Percentiles rank a stretch among this genome's conserved stretches.
phyloP scores from a whole-genome alignment of 2,329 filamentous ascomycete genomes.

The Canariomyces notabilis region DNA sequence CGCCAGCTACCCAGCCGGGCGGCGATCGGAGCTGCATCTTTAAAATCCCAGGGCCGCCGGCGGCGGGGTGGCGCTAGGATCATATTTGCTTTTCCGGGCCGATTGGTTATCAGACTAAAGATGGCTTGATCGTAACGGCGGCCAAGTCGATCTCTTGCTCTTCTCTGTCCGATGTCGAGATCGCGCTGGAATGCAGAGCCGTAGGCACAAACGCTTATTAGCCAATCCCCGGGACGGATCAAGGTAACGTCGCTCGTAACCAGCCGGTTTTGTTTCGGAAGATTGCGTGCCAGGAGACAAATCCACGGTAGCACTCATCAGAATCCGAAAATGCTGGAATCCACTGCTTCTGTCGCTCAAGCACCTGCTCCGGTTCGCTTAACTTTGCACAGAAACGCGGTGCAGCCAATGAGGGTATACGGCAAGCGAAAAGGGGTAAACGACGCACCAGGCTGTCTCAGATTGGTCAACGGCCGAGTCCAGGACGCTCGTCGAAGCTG shows the following conservation, averaged over 20 bases:
- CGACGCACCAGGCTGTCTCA: not conserved
- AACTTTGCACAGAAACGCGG: conserved; percentile 10
- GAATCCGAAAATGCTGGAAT: conserved; percentile 5
- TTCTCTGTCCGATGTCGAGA: too few relatives aligned
- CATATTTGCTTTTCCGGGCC: too few relatives aligned
- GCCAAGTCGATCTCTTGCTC: too few relatives aligned
- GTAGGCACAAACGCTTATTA: too few relatives aligned
- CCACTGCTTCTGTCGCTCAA: not conserved
- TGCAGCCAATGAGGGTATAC: conserved; percentile 18
- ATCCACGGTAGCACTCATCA: conserved; percentile 17
- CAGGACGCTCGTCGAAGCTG: not conserved
- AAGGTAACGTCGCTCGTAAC: too few relatives aligned
- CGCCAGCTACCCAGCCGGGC: conserved; percentile 18
- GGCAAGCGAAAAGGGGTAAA: conserved; percentile 20
- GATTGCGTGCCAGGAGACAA: not conserved
- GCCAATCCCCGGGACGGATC: not conserved
- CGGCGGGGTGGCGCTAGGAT: too few relatives aligned
- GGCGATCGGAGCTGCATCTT: conserved; percentile 14
- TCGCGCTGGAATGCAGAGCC: too few relatives aligned
- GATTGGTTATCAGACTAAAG: too few relatives aligned
- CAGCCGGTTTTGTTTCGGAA: conserved; percentile 3
- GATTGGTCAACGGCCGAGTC: conserved; percentile 2
- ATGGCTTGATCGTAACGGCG: too few relatives aligned
- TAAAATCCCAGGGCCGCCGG: too few relatives aligned
- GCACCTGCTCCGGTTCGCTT: not conserved